These are phyloP conservation scores for Abortiporus biennis DNA, from an alignment of 1,284 basidiomycete species.

Conservation along the genomic window DNA sequence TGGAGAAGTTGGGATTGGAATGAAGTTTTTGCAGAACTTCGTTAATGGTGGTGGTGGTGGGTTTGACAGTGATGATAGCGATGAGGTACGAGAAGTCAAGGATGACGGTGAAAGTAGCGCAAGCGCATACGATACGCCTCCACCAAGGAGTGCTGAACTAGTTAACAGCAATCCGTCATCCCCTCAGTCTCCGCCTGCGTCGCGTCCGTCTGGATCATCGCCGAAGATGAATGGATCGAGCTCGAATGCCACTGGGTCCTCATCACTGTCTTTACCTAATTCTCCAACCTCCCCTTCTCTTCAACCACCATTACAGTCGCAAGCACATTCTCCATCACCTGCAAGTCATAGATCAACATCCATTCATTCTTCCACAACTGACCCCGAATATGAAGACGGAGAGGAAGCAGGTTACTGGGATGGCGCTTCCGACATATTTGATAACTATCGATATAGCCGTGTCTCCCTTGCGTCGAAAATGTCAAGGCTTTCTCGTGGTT, in stretches of 20 bases:
- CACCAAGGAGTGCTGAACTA: too few relatives aligned
- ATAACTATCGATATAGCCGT: constrained; percentile 68
- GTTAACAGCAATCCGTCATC: too few relatives aligned
- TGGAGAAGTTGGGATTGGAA: constrained; percentile 60
- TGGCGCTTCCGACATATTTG: constrained; percentile 62
- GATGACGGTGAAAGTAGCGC: constrained; percentile 2
- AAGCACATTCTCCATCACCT: constrained; percentile 5
- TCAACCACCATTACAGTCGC: constrained; percentile 1
- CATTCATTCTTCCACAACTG: too few relatives aligned
- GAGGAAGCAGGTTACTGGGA: constrained; percentile 63
- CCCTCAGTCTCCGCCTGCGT: not conserved
- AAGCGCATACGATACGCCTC: too few relatives aligned
- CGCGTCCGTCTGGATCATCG: not conserved
- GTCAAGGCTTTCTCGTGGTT: constrained; percentile 27
- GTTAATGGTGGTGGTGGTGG: constrained; percentile 19
- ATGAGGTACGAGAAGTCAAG: constrained; percentile 15
- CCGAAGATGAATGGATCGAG: too few relatives aligned
- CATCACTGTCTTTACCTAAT: constrained; percentile 5
- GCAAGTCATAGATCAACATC: constrained; percentile 13
- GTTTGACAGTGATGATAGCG: too few relatives aligned
- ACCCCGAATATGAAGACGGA: constrained; percentile 30
- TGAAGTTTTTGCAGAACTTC: constrained; percentile 56
- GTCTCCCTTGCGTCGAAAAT: constrained; percentile 44
- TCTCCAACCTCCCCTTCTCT: constrained; percentile 8
- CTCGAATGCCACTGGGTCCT: constrained; percentile 6